Percentiles rank a stretch among this genome's conserved stretches.
Evolutionary conservation across 2,329 filamentous ascomycete genomes (phyloP).

Genomic region (Neoarthrinium moseri): DNA sequence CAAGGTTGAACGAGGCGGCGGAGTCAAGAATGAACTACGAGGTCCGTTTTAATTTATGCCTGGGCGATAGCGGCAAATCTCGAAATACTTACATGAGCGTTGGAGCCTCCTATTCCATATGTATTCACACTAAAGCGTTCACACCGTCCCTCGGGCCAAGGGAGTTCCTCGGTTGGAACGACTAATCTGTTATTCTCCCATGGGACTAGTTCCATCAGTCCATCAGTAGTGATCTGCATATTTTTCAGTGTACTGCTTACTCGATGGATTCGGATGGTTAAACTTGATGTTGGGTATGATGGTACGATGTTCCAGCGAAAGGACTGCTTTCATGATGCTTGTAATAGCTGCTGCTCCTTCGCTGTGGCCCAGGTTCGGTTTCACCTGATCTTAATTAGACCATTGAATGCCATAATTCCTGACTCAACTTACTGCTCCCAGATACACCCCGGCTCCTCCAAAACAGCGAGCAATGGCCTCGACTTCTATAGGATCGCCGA

Average conservation of each 20-base stretch:
- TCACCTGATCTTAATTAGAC: too few relatives aligned
- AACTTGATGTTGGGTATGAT: constrained; percentile 31
- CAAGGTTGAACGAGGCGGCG: too few relatives aligned
- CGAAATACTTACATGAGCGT: constrained; percentile 22
- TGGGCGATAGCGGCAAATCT: background rate
- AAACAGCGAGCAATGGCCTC: background rate
- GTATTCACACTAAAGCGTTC: constrained; percentile 24
- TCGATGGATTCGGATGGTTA: constrained; percentile 23
- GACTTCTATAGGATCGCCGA: background rate
- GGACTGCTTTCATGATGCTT: constrained; percentile 21
- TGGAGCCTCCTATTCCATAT: constrained; percentile 26
- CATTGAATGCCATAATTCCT: too few relatives aligned
- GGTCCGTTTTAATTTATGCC: background rate
- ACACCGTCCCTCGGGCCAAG: constrained; percentile 16
- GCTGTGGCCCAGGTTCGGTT: constrained; percentile 26
- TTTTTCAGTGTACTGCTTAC: constrained; percentile 11
- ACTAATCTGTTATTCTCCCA: constrained; percentile 1
- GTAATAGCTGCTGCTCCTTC: constrained; percentile 24
- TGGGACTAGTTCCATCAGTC: background rate
- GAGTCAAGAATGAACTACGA: background rate
- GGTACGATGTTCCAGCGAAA: constrained; percentile 15
- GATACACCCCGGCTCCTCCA: background rate
- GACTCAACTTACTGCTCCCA: background rate
- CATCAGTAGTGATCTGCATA: constrained; percentile 14
- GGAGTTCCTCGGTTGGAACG: background rate